Base-by-base conservation (phyloP, 192 early-diverging fungal genomes). In the Gigaspora rosea region DNA sequence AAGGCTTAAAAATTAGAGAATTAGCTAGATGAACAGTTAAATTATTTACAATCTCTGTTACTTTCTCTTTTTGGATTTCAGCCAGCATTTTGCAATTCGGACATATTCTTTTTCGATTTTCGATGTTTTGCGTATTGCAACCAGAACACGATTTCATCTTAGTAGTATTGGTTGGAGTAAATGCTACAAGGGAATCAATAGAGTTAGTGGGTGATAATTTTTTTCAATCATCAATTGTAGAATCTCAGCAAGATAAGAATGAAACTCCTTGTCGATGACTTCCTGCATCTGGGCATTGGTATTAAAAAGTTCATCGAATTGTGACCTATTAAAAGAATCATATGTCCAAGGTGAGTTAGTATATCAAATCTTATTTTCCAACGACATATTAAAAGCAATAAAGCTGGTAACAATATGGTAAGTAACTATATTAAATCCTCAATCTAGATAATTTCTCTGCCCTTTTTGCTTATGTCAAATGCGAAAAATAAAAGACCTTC, bases 281-380 rank as follows among this genome's bases (percentile, higher is more conserved):
- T 70, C 68, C 50, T 70, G 13, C 11, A 70, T 70, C 27, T 52
- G 22, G 11, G 48, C 15, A 32, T 9, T 50, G 48, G 50, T 51
- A 70, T 70, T 20, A 8, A 70, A 70, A 70, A 51, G 41, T 49
- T 49, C 13, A 50, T 70, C 48, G 27, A 27, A 70, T 70, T 70
- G 68, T 70, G n/a, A 71, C 32, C 49, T 71, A 54, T 71, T 71
- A 52, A 71, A 20, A 71, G 69, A 71, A 71, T 51, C 22, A 54
- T 13, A 51, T n/a, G 20, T 32, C 69, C 69, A 71, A 20, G 69
- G 49, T 32, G 49, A 32, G 32, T 71, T 22, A 71, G 20, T 54
- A 71, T 71, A n/a, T 51, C 52, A 49, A 71, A 71, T 71, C 7
- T 71, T 52, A 41, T 71, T 71, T 52, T 71, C 49, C 20, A 18